phyloP scores from a whole-genome alignment of 2,329 filamentous ascomycete species.

The Hirsutella thompsonii region DNA sequence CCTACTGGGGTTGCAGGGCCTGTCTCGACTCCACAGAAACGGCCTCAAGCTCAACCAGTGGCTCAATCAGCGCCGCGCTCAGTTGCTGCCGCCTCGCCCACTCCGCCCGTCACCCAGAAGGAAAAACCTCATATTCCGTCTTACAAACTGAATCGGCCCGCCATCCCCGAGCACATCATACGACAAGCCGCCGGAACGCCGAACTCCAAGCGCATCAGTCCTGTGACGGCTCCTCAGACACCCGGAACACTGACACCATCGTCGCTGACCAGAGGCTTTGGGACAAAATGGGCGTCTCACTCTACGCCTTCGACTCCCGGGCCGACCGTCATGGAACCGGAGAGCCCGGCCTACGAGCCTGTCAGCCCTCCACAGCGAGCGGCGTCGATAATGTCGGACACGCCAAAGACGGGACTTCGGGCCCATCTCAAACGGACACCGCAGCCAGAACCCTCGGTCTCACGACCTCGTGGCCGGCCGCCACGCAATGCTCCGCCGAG shows the following conservation, averaged over 20 bases:
- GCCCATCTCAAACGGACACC: conserved; percentile 13
- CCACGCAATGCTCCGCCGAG: conserved; percentile 21
- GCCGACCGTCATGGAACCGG: conserved; percentile 21
- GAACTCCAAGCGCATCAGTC: conserved; percentile 15
- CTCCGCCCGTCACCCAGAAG: conserved; percentile 12
- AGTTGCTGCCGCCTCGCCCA: conserved; percentile 12
- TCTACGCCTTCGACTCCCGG: conserved; percentile 46
- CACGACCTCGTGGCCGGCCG: conserved; percentile 22
- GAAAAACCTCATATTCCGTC: conserved; percentile 16
- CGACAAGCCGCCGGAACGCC: conserved; percentile 23
- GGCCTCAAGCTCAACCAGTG: conserved; percentile 14
- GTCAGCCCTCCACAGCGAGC: conserved; percentile 38
- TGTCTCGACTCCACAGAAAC: conserved; percentile 17
- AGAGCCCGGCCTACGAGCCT: conserved; percentile 44
- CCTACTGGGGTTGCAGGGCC: conserved; percentile 10
- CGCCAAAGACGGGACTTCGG: conserved; percentile 17
- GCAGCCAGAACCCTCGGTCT: conserved; percentile 11
- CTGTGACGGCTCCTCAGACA: conserved; percentile 20
- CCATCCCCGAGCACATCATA: conserved; percentile 27
- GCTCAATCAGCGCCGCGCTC: conserved; percentile 13
- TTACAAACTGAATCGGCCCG: conserved; percentile 21
- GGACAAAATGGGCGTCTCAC: conserved; percentile 46
- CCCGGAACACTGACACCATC: conserved; percentile 17
- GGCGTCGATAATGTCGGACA: conserved; percentile 22
- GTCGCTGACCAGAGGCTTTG: conserved; percentile 23